Evolutionary conservation across 176 grass and related monocot species (phyloP).

Genomic region (Cocos nucifera): DNA sequence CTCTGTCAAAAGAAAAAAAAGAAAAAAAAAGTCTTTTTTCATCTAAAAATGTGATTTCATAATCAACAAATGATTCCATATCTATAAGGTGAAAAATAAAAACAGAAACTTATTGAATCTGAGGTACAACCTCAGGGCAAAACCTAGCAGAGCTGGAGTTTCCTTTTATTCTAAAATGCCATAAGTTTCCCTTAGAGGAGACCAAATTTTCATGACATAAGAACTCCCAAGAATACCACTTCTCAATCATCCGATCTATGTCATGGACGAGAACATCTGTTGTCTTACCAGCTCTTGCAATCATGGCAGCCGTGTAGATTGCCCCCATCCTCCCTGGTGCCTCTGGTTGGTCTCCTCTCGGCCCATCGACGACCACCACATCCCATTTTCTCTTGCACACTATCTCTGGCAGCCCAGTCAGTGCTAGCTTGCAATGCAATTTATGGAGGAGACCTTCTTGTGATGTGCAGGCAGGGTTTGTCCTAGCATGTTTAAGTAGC

Average conservation of each 20-base stretch:
- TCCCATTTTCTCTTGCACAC: conserved; percentile 57
- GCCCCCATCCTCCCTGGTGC: conserved; percentile 42
- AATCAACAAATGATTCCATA: too few relatives aligned
- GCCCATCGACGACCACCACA: conserved; percentile 63
- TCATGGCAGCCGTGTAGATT: conserved; percentile 24
- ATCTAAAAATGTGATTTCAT: too few relatives aligned
- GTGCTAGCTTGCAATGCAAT: conserved; percentile 37
- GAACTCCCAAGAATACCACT: conserved; percentile 74
- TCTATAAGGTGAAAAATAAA: too few relatives aligned
- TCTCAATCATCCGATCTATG: conserved; percentile 53
- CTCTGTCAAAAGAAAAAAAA: too few relatives aligned
- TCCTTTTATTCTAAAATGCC: conserved; percentile 54
- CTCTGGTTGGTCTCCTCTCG: conserved; percentile 30
- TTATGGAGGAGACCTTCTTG: not conserved
- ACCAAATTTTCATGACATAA: conserved; percentile 70
- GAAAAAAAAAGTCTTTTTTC: too few relatives aligned
- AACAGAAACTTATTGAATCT: conserved; percentile 25
- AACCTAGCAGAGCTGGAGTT: conserved; percentile 25
- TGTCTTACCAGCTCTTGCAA: conserved; percentile 10
- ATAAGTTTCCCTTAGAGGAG: conserved; percentile 51
- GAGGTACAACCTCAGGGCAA: conserved; percentile 14
- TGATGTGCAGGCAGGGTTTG: conserved; percentile 1
- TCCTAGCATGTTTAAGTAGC: conserved; percentile 3
- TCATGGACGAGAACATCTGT: conserved; percentile 71
- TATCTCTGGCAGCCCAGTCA: conserved; percentile 39